A percentile compares a stretch with the other conserved stretches of the same genome.
phyloP scores from a whole-genome alignment of 148 eudicot species.

The Silene conica region DNA sequence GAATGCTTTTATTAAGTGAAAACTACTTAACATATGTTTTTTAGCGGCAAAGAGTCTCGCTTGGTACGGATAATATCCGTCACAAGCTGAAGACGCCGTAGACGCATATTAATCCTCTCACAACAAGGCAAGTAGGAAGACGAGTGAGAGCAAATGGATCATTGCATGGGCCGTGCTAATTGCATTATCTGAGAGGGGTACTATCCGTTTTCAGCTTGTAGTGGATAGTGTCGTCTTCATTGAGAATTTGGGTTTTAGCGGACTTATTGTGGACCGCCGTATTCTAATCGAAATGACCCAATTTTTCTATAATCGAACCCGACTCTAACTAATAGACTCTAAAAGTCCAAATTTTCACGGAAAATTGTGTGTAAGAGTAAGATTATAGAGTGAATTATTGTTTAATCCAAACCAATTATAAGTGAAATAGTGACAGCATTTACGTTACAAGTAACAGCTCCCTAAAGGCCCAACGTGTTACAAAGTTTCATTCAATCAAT shows the following conservation, averaged over 20 bases:
- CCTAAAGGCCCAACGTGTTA: constrained; percentile 14
- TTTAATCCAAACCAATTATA: background rate
- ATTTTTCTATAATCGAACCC: background rate
- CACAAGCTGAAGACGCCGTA: too few species aligned
- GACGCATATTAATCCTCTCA: too few species aligned
- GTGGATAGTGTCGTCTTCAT: too few species aligned
- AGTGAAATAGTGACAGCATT: background rate
- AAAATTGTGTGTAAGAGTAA: background rate
- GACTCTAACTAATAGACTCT: too few species aligned
- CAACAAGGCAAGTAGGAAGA: too few species aligned
- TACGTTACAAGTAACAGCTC: background rate
- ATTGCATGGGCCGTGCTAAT: too few species aligned
- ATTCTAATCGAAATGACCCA: background rate
- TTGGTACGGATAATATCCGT: too few species aligned
- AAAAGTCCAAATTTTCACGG: background rate
- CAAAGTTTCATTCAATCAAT: constrained; percentile 13
- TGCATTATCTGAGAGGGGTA: too few species aligned
- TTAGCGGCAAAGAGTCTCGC: too few species aligned
- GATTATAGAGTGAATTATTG: background rate
- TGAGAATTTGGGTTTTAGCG: too few species aligned
- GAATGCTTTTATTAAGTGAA: background rate
- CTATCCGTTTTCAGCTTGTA: too few species aligned
- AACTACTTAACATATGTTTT: background rate
- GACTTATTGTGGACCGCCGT: background rate
- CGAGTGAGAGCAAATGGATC: too few species aligned